Evolutionary conservation across 192 early-diverging fungal genomes (phyloP).

Genomic region (Podila verticillata): DNA sequence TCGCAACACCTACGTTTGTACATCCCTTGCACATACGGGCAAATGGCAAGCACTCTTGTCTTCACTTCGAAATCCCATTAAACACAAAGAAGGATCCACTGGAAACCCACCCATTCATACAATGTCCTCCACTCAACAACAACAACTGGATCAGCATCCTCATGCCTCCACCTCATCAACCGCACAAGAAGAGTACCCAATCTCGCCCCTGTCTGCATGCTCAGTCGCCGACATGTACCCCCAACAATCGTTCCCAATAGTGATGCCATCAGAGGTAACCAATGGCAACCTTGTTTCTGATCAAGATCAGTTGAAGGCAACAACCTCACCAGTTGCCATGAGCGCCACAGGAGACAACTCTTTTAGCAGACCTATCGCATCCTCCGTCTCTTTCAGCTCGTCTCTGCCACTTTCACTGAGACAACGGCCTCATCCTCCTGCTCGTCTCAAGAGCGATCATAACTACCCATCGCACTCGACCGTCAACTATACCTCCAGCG

Average conservation of each 20-base stretch:
- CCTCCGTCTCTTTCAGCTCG: conserved; percentile 21
- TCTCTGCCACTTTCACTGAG: conserved; percentile 31
- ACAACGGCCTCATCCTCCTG: conserved; percentile 22
- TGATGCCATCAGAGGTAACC: not conserved
- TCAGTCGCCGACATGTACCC: not conserved
- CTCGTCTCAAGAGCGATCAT: conserved; percentile 41
- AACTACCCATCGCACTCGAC: not conserved
- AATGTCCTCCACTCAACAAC: conserved; percentile 4
- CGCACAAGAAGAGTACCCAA: not conserved
- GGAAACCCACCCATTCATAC: not conserved
- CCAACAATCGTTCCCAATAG: not conserved
- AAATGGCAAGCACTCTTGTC: conserved; percentile 1
- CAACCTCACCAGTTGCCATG: not conserved
- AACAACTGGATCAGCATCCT: not conserved
- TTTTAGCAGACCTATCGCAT: conserved; percentile 5
- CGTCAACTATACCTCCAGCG: conserved; percentile 40
- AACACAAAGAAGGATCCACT: not conserved
- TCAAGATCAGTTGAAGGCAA: not conserved
- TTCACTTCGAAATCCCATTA: not conserved
- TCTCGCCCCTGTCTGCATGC: not conserved
- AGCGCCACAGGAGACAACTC: not conserved
- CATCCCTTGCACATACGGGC: not conserved
- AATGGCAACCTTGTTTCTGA: not conserved
- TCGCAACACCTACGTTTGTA: too few species aligned
- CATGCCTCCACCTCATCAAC: not conserved